phyloP scores from a whole-genome alignment of 805 yeast species.

The Komagataella pastoris region DNA sequence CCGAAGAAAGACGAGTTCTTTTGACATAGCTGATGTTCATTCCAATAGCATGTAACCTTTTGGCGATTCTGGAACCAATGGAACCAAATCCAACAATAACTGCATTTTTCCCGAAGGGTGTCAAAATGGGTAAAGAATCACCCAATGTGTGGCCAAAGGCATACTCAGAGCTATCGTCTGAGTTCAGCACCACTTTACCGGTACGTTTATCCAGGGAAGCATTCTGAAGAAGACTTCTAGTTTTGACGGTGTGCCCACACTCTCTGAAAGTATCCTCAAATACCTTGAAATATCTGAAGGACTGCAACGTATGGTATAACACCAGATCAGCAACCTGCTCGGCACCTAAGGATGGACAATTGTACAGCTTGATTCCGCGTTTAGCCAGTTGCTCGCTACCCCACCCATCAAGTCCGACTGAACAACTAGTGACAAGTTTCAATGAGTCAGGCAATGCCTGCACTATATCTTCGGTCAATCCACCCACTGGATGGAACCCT shows the following conservation, averaged over 20 bases:
- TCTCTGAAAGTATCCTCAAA: conserved; percentile 29
- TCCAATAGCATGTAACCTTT: conserved; percentile 41
- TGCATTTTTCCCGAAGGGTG: conserved; percentile 45
- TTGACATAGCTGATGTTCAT: conserved; percentile 55
- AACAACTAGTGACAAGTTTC: conserved; percentile 36
- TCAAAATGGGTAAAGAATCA: conserved; percentile 25
- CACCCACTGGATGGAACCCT: conserved; percentile 30
- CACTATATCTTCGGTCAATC: conserved; percentile 26
- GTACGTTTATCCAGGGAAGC: conserved; percentile 15
- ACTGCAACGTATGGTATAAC: conserved; percentile 39
- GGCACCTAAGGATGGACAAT: conserved; percentile 47
- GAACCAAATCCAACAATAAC: conserved; percentile 66
- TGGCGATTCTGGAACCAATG: conserved; percentile 56
- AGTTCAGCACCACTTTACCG: conserved; percentile 15
- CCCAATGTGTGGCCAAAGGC: conserved; percentile 31
- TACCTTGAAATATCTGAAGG: conserved; percentile 42
- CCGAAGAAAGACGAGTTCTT: conserved; percentile 28
- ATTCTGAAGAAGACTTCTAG: conserved; percentile 26
- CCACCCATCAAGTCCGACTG: conserved; percentile 36
- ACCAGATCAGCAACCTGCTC: conserved; percentile 68
- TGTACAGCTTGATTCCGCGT: conserved; percentile 41
- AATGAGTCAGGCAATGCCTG: conserved; percentile 26
- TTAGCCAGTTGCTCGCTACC: conserved; percentile 16
- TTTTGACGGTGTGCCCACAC: conserved; percentile 26
- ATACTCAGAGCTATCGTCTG: conserved; percentile 13